Conservation (phyloP, 2,329 filamentous ascomycete genomes). For the Calonectria pseudoreteaudii region DNA sequence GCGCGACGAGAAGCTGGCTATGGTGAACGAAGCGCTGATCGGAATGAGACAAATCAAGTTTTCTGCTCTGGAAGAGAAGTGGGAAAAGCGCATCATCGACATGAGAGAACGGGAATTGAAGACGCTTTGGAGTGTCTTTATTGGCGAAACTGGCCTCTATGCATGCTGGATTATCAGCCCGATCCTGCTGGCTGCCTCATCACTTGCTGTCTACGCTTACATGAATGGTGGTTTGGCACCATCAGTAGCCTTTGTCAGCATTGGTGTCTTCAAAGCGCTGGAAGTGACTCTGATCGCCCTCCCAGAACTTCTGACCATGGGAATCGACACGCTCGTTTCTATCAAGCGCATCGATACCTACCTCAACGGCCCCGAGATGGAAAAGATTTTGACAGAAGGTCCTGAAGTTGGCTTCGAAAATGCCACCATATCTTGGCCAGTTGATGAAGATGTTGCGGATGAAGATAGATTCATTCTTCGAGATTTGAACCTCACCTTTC, state of each 20-base stretch:
- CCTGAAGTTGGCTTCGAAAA: conserved; percentile 73
- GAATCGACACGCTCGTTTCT: conserved; percentile 80
- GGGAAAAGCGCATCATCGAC: conserved; percentile 75
- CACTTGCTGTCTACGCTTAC: conserved; percentile 75
- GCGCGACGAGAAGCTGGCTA: conserved; percentile 79
- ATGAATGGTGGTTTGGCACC: conserved; percentile 73
- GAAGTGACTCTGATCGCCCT: conserved; percentile 78
- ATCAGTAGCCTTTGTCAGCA: conserved; percentile 82
- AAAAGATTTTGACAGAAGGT: conserved; percentile 64
- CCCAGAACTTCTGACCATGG: conserved; percentile 78
- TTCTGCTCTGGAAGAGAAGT: conserved; percentile 79
- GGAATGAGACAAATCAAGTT: conserved; percentile 90
- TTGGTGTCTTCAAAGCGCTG: conserved; percentile 79
- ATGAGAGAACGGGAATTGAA: conserved; percentile 74
- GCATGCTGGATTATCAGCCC: conserved; percentile 80
- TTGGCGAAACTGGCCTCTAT: conserved; percentile 71
- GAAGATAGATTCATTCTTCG: conserved; percentile 73
- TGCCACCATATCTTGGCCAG: conserved; percentile 80
- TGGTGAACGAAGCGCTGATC: conserved; percentile 81
- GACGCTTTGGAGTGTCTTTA: conserved; percentile 75
- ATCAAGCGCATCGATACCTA: conserved; percentile 79
- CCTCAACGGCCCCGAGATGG: conserved; percentile 74
- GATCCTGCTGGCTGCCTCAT: conserved; percentile 77
- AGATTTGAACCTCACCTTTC: conserved; percentile 75
- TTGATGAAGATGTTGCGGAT: conserved; percentile 68